Evolutionary conservation across 257 asterid species (phyloP), one percentile per base, ranked within the genome.

Genomic region (Sherardia arvensis): DNA sequence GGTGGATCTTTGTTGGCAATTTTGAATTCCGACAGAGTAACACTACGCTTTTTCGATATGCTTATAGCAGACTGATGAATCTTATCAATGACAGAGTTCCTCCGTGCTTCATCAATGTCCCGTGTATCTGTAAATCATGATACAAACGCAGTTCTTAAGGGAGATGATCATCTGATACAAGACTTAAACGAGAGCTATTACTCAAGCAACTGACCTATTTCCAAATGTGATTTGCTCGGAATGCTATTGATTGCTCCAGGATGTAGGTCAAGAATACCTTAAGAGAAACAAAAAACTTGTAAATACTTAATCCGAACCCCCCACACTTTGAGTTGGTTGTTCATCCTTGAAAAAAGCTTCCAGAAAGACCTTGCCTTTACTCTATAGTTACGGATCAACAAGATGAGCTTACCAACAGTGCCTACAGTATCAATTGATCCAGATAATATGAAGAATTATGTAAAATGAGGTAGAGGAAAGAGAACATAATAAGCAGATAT

Each of bases 191-290:
- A n/a, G 21, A 26, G 29, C n/a, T 1, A 5, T 23, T 47, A 11
- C 17, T 53, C 34, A 28, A 66, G 34, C 53, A 68, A 59, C 68
- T 32, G 78, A 92, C 97, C 96, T 40, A 92, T 92, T 82, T 89
- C 95, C 72, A 92, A 69, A 74, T 89, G 97, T 40, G 99, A 76
- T 82, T 77, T 87, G 87, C 97, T 89, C 0, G 99, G 99, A 63
- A 92, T 92, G 84, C 99, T 92, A 82, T 92, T 92, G 66, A 92
- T 85, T 74, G 99, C 99, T 70, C 96, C 96, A 1, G 99, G 99
- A 79, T 92, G 99, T 78, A 89, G 81, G 78, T 85, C 88, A 73
- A 92, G 83, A 67, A 89, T 89, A 71, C 98, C 98, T 91, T 66
- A 7, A n/a, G 30, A 20, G 25, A 62, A 48, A 47, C 21, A 25